Conservation (phyloP, 495 filamentous ascomycete genomes). For the Penicillium daleae region DNA sequence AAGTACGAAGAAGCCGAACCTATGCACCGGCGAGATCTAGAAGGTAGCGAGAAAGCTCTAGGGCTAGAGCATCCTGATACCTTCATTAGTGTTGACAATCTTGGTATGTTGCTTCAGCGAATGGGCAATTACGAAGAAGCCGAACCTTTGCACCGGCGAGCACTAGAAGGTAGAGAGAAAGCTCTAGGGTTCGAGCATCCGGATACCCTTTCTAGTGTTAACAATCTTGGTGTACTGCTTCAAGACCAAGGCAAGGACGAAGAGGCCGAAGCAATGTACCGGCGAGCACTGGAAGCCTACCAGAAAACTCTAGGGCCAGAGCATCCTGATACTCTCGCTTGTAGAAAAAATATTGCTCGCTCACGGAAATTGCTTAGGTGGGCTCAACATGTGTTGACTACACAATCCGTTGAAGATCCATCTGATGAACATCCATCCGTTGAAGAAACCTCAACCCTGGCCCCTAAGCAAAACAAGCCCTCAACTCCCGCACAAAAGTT, state of each 20-base stretch:
- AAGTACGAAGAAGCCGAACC: neutral
- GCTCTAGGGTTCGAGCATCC: constrained; percentile 3
- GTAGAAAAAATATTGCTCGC: neutral
- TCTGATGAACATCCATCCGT: too few relatives aligned
- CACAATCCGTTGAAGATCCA: too few relatives aligned
- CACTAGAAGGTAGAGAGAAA: neutral
- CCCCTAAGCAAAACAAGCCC: too few relatives aligned
- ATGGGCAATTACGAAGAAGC: neutral
- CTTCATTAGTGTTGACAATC: constrained; percentile 3
- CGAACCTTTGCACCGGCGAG: neutral
- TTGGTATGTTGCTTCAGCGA: neutral
- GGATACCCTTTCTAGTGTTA: neutral
- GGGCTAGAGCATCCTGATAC: constrained; percentile 10
- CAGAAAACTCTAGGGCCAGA: constrained; percentile 1
- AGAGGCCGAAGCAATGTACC: constrained; percentile 3
- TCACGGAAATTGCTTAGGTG: too few relatives aligned
- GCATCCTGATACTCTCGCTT: constrained; percentile 3
- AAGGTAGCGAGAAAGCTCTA: neutral
- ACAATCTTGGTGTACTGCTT: neutral
- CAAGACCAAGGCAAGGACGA: neutral
- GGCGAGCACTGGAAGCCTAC: neutral
- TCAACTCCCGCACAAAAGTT: too few relatives aligned
- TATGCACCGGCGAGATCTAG: neutral
- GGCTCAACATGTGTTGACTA: too few relatives aligned
- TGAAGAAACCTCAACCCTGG: too few relatives aligned